A percentile compares a stretch with the other conserved stretches of the same genome.
Evolutionary conservation across 345 rosid species (phyloP).

Genomic region (Citrus maxima): DNA sequence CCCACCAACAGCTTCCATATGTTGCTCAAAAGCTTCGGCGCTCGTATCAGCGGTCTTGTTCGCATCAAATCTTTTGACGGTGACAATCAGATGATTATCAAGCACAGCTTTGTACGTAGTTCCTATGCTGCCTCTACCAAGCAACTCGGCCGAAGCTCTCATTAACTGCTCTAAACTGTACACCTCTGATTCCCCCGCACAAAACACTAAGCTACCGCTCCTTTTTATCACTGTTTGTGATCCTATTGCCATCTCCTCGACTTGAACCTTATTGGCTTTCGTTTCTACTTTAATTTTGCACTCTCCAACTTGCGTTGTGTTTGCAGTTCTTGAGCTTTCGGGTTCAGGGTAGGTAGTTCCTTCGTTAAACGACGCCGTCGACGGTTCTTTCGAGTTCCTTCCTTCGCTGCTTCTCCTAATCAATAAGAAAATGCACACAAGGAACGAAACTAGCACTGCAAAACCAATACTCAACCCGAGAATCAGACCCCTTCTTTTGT

Average conservation of each 20-base stretch:
- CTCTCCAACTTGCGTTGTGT: background rate
- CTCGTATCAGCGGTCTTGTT: slow-evolving; percentile 67
- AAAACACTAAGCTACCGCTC: slow-evolving; percentile 64
- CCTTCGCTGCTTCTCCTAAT: slow-evolving; percentile 29
- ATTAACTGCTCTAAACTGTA: slow-evolving; percentile 80
- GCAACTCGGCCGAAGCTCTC: slow-evolving; percentile 91
- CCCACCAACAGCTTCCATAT: slow-evolving; percentile 73
- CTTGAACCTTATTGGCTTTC: slow-evolving; percentile 21
- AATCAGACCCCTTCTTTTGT: slow-evolving; percentile 32
- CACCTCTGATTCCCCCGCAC: slow-evolving; percentile 41
- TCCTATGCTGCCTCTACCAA: slow-evolving; percentile 84
- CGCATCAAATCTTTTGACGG: slow-evolving; percentile 82
- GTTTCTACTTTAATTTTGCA: slow-evolving; percentile 12
- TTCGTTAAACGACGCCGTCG: background rate
- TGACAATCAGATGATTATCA: slow-evolving; percentile 66
- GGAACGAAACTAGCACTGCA: slow-evolving; percentile 38
- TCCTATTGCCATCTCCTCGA: slow-evolving; percentile 21
- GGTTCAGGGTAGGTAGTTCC: background rate
- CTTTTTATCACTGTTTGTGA: slow-evolving; percentile 16
- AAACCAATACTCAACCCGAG: slow-evolving; percentile 51
- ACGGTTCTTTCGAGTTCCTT: slow-evolving; percentile 6
- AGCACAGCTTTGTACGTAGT: slow-evolving; percentile 86
- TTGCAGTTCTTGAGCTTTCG: background rate
- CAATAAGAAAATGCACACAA: slow-evolving; percentile 39
- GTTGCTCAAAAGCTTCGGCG: slow-evolving; percentile 59